Evolutionary conservation across 1,284 basidiomycete species (phyloP).

Genomic region (Cryptococcus wingfieldii): DNA sequence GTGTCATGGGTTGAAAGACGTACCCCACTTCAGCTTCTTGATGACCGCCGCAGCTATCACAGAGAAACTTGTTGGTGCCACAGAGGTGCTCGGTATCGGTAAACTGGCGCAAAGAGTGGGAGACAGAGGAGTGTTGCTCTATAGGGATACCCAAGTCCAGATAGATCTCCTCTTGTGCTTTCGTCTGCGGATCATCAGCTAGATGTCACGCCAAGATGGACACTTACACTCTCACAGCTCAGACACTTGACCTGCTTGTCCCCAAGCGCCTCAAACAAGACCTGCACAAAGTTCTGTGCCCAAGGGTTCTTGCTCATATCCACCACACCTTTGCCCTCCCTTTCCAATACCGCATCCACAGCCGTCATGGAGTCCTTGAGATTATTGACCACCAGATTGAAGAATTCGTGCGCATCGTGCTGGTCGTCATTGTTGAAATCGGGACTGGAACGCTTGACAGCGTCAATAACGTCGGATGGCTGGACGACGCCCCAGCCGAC

Average conservation of each 20-base stretch:
- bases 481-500: constrained; percentile 75
- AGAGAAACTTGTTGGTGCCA: constrained; percentile 97
- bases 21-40: constrained; percentile 97
- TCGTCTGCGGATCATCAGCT: constrained; percentile 57
- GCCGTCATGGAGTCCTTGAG: constrained; percentile 88
- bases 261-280: constrained; percentile 84
- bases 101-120: constrained; percentile 90
- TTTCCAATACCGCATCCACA: constrained; percentile 50
- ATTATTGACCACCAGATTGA: constrained; percentile 89
- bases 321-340: constrained; percentile 22
- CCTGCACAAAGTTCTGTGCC: constrained; percentile 76
- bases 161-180: constrained; percentile 91
- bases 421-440: constrained; percentile 81
- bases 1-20: constrained; percentile 26
- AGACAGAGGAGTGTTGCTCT: constrained; percentile 92
- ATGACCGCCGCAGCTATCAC: constrained; percentile 90
- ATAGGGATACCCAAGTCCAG: constrained; percentile 97
- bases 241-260: constrained; percentile 97
- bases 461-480: constrained; percentile 82
- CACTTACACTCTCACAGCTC: constrained; percentile 84
- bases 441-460: constrained; percentile 81
- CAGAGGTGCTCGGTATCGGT: constrained; percentile 97
- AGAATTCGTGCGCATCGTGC: constrained; percentile 95
- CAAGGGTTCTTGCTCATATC: constrained; percentile 32
- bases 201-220: neutral